Base-by-base conservation (phyloP, 192 early-diverging fungal genomes). In the Coemansia sp. region DNA sequence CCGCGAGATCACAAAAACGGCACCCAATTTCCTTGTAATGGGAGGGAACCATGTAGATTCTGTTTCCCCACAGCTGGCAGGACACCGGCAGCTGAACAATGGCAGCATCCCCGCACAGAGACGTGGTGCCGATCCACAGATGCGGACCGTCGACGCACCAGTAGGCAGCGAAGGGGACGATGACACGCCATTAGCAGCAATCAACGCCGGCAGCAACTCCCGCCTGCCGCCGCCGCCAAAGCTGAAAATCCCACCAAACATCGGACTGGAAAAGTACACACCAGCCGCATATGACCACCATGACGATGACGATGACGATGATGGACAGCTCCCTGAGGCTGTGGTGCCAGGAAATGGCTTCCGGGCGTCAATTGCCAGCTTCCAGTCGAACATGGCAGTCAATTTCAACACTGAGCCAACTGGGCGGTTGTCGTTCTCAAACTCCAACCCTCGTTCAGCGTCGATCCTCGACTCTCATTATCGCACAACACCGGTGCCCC, bases 361-460 rank as follows among this genome's bases (percentile, higher is more conserved):
- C 1, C 75, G 75, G 33, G 33, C 71, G 45, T 78, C 75, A 13
- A 64, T 78, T 37, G 61, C 61, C 59, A 78, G 75, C 65, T 78
- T 68, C 62, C 65, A 64, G 30, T 68, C 75, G 27, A 78, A 71
- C 36, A 61, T 78, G 61, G 75, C 69, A 2, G 68, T 65, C 34
- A 68, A 78, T 55, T 28, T 78, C 14, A 64, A 68, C 48, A 52
- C 59, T 1, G 62, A 68, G 27, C 38, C 52, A 8, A 58, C 38
- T 27, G 71, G 62, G 33, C 69, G 69, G 15, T 13, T 54, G 19
- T 68, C 75, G 22, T 68, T 64, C 33, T 79, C 75, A 23, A 42
- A 64, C 23, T 79, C 75, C 1, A 72, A 79, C 42, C 75, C 65
- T 28, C 62, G 69, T 11, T 70, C 76, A 2, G 59, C 55, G 3